These are phyloP conservation scores for Phytopythium sindhum DNA, from an alignment of 352 stramenopile species.

Conservation along the genomic window DNA sequence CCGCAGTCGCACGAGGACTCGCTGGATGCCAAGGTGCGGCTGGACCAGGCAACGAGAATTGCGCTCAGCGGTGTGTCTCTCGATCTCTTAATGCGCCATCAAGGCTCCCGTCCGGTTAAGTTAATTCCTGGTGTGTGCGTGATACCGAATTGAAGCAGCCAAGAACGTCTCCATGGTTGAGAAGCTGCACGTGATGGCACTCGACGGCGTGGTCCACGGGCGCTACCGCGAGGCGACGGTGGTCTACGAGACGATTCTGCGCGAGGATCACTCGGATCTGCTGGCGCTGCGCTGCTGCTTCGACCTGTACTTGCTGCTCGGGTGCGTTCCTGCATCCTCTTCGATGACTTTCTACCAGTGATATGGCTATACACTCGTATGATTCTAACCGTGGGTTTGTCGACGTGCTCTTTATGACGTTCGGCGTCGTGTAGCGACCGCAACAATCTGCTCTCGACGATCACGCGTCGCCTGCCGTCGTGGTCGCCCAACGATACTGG, in stretches of 20 bases:
- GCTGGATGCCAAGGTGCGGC: conserved; percentile 36
- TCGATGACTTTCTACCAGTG: too few species aligned
- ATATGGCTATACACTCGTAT: too few species aligned
- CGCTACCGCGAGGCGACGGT: conserved; percentile 59
- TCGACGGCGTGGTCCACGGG: conserved; percentile 69
- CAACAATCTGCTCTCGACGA: conserved; percentile 70
- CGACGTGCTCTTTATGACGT: neutral
- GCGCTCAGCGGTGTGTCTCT: conserved; percentile 28
- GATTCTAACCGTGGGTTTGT: neutral
- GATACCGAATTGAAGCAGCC: conserved; percentile 1
- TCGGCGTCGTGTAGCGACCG: conserved; percentile 41
- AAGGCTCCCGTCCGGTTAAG: too few species aligned
- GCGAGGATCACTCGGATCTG: conserved; percentile 61
- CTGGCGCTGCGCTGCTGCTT: conserved; percentile 75
- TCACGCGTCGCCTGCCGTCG: conserved; percentile 66
- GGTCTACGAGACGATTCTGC: conserved; percentile 80
- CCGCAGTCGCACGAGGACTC: conserved; percentile 66
- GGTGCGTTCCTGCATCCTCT: conserved; percentile 27
- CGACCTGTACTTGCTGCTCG: conserved; percentile 77
- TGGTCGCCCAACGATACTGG: conserved; percentile 74
- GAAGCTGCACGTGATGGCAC: conserved; percentile 69
- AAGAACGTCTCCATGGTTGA: conserved; percentile 26
- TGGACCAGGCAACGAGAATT: conserved; percentile 33
- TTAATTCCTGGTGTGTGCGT: too few species aligned
- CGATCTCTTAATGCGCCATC: too few species aligned